phyloP scores from a whole-genome alignment of 2,329 filamentous ascomycete genomes.

The Xylariaceae sp. region DNA sequence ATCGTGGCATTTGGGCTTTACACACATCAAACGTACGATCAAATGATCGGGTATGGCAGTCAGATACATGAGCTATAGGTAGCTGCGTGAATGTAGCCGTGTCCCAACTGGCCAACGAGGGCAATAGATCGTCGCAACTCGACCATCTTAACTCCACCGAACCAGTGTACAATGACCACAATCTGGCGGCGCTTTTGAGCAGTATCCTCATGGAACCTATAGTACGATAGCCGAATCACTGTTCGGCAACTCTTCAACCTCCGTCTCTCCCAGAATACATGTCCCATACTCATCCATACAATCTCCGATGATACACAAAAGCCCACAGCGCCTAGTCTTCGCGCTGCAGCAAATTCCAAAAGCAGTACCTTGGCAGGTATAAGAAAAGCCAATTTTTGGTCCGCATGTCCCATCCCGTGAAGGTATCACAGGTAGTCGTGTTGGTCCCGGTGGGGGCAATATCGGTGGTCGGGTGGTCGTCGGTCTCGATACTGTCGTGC shows the following conservation, averaged over 20 bases:
- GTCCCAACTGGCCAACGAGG: no score
- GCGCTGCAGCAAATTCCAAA: conserved; percentile 17
- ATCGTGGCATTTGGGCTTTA: no score
- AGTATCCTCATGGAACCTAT: not conserved
- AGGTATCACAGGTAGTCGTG: conserved; percentile 1
- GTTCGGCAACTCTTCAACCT: conserved; percentile 2
- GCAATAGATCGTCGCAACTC: no score
- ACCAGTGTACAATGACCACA: no score
- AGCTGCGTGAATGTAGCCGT: no score
- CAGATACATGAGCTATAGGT: no score
- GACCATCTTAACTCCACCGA: no score
- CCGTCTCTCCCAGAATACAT: conserved; percentile 6
- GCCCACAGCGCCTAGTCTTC: conserved; percentile 9
- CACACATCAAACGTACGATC: no score
- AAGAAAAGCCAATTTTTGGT: conserved; percentile 6
- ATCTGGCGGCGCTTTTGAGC: no score
- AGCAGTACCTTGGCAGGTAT: conserved; percentile 13
- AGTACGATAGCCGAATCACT: not conserved
- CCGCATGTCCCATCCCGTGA: conserved; percentile 19
- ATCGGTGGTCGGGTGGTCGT: conserved; percentile 1
- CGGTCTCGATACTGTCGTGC: conserved; percentile 5
- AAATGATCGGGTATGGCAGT: no score
- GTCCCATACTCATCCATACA: conserved; percentile 7
- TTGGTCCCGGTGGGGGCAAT: conserved; percentile 4
- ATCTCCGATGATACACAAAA: conserved; percentile 15